phyloP scores from a whole-genome alignment of 176 grass and related monocot species.

The Oryza nivara region DNA sequence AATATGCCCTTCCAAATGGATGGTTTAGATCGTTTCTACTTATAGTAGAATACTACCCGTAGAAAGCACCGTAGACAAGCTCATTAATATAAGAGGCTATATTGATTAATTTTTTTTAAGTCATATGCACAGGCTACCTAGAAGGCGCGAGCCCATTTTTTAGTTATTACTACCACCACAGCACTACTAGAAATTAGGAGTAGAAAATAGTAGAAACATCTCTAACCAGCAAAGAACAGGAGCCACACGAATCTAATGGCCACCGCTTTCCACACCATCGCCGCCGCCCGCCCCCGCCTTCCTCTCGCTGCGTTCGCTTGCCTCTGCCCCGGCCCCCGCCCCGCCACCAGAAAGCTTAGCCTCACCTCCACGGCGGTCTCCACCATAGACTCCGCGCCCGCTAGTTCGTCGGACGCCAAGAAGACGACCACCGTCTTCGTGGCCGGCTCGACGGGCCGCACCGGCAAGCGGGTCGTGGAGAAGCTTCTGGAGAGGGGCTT shows the following conservation, averaged over 20 bases:
- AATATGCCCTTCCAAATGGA: too few species aligned
- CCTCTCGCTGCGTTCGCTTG: conserved; percentile 1
- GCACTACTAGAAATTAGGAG: too few species aligned
- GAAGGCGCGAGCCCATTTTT: too few species aligned
- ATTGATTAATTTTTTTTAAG: too few species aligned
- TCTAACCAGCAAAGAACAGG: not conserved
- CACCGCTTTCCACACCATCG: conserved; percentile 15
- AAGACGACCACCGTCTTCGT: conserved; percentile 66
- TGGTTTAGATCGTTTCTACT: too few species aligned
- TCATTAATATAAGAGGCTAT: too few species aligned
- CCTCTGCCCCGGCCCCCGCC: conserved; percentile 6
- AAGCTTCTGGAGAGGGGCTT: conserved; percentile 61
- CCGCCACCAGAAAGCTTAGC: conserved; percentile 27
- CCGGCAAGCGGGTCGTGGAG: conserved; percentile 69
- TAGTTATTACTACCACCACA: too few species aligned
- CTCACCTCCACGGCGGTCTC: conserved; percentile 35
- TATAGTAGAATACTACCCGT: too few species aligned
- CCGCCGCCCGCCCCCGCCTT: conserved; percentile 9
- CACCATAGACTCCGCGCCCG: conserved; percentile 34
- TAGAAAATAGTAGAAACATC: not conserved
- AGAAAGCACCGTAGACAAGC: too few species aligned
- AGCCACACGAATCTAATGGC: conserved; percentile 37
- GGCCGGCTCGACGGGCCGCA: conserved; percentile 67
- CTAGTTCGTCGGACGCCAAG: conserved; percentile 35
- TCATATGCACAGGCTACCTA: too few species aligned